phyloP scores from a whole-genome alignment of 495 filamentous ascomycete species.

The Penicillium pancosmium region DNA sequence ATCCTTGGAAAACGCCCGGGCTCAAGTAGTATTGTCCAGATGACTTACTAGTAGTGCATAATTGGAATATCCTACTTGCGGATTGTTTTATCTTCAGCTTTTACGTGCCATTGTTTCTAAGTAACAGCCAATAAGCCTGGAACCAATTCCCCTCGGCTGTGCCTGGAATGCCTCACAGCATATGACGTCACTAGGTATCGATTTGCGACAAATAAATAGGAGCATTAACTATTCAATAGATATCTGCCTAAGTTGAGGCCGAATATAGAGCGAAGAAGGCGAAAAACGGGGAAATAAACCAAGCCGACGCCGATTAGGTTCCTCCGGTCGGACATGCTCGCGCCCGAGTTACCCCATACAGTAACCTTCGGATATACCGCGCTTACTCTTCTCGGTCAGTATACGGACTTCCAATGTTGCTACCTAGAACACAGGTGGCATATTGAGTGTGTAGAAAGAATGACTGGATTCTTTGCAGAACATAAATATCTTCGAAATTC shows the following conservation, averaged over 20 bases:
- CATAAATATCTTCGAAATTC: background rate
- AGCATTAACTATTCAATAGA: background rate
- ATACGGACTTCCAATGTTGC: background rate
- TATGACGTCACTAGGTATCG: background rate
- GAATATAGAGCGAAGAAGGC: background rate
- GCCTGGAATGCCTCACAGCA: too few species aligned
- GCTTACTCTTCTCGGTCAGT: slow-evolving; percentile 3
- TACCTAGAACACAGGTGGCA: background rate
- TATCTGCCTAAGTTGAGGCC: background rate
- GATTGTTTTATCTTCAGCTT: too few species aligned
- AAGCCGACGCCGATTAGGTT: slow-evolving; percentile 5
- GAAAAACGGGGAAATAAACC: background rate
- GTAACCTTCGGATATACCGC: slow-evolving; percentile 8
- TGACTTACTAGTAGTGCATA: too few species aligned
- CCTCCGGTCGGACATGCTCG: background rate
- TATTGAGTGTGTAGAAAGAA: background rate
- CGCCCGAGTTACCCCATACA: background rate
- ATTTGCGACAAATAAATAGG: background rate
- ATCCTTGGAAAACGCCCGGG: too few species aligned
- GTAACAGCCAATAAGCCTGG: background rate
- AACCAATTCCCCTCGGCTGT: background rate
- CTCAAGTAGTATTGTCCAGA: too few species aligned
- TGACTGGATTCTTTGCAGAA: background rate
- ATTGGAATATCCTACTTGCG: too few species aligned
- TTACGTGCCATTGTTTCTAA: too few species aligned